These are phyloP conservation scores for Tetraselmis chui DNA, from an alignment of 139 green algal genomes.

Conservation along the genomic window DNA sequence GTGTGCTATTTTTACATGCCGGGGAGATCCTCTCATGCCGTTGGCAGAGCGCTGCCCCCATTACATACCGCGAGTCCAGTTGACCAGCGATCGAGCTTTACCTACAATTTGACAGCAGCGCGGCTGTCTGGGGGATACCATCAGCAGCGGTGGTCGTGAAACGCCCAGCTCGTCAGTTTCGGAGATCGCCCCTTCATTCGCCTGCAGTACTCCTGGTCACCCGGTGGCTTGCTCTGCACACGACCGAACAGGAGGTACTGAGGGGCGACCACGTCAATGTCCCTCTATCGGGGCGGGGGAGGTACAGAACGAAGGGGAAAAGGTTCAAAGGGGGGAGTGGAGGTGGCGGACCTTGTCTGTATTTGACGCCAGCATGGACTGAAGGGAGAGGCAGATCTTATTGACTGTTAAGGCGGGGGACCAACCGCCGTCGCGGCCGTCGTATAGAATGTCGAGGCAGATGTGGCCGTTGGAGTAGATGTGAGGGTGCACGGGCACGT, in stretches of 20 bases:
- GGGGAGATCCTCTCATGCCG: too few relatives aligned
- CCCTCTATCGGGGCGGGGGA: too few relatives aligned
- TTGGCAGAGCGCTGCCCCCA: too few relatives aligned
- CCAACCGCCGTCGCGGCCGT: conserved; percentile 72
- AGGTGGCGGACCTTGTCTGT: conserved; percentile 42
- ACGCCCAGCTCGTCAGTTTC: conserved; percentile 65
- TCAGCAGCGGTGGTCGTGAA: conserved; percentile 50
- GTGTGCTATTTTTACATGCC: too few relatives aligned
- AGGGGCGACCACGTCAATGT: too few relatives aligned
- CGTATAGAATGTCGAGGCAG: conserved; percentile 85
- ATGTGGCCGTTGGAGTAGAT: conserved; percentile 92
- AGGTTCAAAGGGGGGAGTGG: neutral
- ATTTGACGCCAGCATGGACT: conserved; percentile 82
- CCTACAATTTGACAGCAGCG: too few relatives aligned
- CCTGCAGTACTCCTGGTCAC: conserved; percentile 64
- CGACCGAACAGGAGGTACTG: too few relatives aligned
- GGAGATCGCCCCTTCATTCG: conserved; percentile 44
- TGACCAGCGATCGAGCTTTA: too few relatives aligned
- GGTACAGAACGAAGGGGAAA: too few relatives aligned
- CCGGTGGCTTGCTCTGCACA: conserved; percentile 41
- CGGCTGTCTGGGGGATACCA: too few relatives aligned
- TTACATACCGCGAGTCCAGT: too few relatives aligned
- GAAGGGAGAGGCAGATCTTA: conserved; percentile 60
- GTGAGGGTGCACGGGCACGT: conserved; percentile 72
- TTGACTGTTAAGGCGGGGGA: conserved; percentile 81